A percentile compares a stretch with the other conserved stretches of the same genome.
Conservation (phyloP, 176 grass and related monocot genomes). For the Zoysia pacifica region DNA sequence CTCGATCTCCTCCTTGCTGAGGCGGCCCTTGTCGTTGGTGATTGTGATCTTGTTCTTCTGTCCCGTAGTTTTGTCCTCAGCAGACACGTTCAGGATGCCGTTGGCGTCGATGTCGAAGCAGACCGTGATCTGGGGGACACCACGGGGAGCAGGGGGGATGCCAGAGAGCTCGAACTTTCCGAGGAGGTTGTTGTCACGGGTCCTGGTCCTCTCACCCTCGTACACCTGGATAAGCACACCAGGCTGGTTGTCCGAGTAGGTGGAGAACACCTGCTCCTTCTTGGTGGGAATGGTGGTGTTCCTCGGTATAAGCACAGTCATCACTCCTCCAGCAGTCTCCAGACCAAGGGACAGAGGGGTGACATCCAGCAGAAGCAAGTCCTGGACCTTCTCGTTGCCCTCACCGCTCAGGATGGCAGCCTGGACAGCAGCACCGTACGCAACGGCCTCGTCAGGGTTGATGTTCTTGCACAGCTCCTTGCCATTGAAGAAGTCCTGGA, state of each 20-base stretch:
- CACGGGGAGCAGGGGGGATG: slow-evolving; percentile 56
- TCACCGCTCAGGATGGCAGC: slow-evolving; percentile 61
- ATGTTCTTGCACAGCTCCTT: slow-evolving; percentile 74
- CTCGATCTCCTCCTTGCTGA: slow-evolving; percentile 68
- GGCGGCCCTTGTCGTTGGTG: slow-evolving; percentile 64
- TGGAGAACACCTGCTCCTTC: slow-evolving; percentile 71
- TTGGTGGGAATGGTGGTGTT: slow-evolving; percentile 69
- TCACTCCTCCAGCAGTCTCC: slow-evolving; percentile 54
- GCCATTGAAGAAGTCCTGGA: slow-evolving; percentile 61
- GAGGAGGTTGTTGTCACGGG: slow-evolving; percentile 68
- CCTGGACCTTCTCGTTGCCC: slow-evolving; percentile 76
- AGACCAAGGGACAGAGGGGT: slow-evolving; percentile 57
- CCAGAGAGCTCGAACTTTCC: slow-evolving; percentile 58
- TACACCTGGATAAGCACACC: slow-evolving; percentile 66
- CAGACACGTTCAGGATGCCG: slow-evolving; percentile 60
- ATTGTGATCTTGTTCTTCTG: slow-evolving; percentile 78
- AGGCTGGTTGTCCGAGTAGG: slow-evolving; percentile 60
- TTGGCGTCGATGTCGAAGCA: slow-evolving; percentile 66
- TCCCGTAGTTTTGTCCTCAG: slow-evolving; percentile 57
- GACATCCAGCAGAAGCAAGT: slow-evolving; percentile 56
- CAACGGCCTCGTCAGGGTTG: slow-evolving; percentile 59
- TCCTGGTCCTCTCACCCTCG: slow-evolving; percentile 61
- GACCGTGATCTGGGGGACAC: slow-evolving; percentile 58
- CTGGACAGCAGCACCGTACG: slow-evolving; percentile 55
- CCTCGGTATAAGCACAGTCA: slow-evolving; percentile 62